phyloP scores from a whole-genome alignment of 2,329 filamentous ascomycete species.

The Beauveria asiatica region DNA sequence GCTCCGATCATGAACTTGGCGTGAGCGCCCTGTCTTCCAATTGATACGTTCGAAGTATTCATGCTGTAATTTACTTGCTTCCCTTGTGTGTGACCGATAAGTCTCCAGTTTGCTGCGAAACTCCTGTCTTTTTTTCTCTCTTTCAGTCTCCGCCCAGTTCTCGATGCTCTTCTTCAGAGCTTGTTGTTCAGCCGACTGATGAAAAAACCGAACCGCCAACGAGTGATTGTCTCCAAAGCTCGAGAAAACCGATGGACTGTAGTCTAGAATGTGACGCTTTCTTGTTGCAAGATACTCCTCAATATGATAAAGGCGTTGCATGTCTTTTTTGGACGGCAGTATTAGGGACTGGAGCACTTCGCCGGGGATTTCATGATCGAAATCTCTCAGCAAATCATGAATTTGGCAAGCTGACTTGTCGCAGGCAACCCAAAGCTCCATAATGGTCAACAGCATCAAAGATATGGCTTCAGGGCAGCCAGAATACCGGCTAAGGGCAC shows the following conservation, averaged over 20 bases:
- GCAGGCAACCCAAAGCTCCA: conserved; percentile 51
- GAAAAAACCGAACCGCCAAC: background rate
- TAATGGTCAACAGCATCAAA: conserved; percentile 42
- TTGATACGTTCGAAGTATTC: background rate
- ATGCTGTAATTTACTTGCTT: background rate
- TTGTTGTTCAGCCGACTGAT: background rate
- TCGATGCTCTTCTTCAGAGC: background rate
- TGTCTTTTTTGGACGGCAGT: conserved; percentile 33
- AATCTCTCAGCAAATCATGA: conserved; percentile 35
- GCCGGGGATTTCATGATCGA: conserved; percentile 34
- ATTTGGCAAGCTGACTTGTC: conserved; percentile 36
- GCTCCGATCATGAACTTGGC: background rate
- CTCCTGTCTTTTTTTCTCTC: background rate
- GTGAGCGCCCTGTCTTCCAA: background rate
- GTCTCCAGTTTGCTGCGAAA: background rate
- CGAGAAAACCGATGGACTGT: background rate
- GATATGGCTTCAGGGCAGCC: conserved; percentile 38
- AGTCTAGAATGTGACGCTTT: background rate
- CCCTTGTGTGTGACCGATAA: background rate
- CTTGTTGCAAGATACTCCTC: conserved; percentile 35
- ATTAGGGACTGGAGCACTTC: conserved; percentile 33
- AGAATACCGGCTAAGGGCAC: conserved; percentile 24
- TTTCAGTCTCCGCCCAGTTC: background rate
- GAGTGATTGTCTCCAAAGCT: background rate
- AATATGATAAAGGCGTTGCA: conserved; percentile 33